Percentiles rank a stretch among this genome's conserved stretches.
Evolutionary conservation across 257 asterid genomes (phyloP).

Genomic region (Capsicum pubescens): DNA sequence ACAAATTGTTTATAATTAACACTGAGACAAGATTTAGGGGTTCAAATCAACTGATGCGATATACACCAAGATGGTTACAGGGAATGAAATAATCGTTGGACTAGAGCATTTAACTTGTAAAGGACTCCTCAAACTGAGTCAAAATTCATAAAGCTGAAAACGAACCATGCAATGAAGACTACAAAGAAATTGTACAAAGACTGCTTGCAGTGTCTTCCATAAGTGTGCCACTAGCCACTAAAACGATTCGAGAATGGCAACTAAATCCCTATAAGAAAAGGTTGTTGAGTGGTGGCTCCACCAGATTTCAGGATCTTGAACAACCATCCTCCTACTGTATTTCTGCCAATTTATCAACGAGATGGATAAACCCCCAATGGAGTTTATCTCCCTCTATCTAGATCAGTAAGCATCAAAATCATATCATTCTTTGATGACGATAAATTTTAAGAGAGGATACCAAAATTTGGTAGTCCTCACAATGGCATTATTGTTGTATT

Average conservation of each 20-base stretch:
- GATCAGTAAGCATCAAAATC: background rate
- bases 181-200: slow-evolving; percentile 45
- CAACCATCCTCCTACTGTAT: slow-evolving; percentile 69
- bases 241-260: slow-evolving; percentile 54
- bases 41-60: too few relatives aligned
- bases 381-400: slow-evolving; percentile 52
- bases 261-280: slow-evolving; percentile 35
- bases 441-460: too few relatives aligned
- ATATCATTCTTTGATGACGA: too few relatives aligned
- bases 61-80: too few relatives aligned
- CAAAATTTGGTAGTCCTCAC: too few relatives aligned
- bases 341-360: slow-evolving; percentile 48
- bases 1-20: background rate
- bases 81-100: too few relatives aligned
- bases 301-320: slow-evolving; percentile 68
- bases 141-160: background rate
- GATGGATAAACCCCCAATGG: slow-evolving; percentile 32
- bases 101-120: too few relatives aligned
- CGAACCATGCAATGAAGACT: slow-evolving; percentile 8
- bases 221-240: slow-evolving; percentile 53
- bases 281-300: background rate
- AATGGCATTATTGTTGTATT: too few relatives aligned
- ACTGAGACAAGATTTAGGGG: background rate
- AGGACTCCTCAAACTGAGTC: too few relatives aligned
- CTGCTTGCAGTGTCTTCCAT: slow-evolving; percentile 39